These are phyloP conservation scores for Caloboletus inedulis DNA, from an alignment of 1,284 basidiomycete genomes.

Conservation along the genomic window DNA sequence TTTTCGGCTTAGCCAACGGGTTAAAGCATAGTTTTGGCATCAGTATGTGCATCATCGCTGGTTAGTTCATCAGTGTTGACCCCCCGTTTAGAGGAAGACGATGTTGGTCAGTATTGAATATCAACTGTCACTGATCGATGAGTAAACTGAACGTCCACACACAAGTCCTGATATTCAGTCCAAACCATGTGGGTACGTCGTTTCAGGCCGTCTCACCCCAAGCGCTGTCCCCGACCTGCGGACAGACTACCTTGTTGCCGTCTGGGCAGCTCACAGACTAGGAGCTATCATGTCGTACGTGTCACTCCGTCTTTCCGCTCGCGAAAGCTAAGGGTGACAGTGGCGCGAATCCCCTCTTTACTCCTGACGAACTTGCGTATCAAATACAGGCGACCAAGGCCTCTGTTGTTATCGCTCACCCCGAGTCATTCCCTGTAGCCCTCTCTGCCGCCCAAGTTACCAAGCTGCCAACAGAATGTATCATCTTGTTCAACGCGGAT, in stretches of 20 bases:
- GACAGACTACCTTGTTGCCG: constrained; percentile 64
- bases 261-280: constrained; percentile 75
- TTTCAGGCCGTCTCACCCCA: not conserved
- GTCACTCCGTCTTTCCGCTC: not conserved
- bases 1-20: constrained; percentile 55
- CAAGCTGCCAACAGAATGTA: constrained; percentile 50
- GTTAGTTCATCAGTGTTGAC: not conserved
- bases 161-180: constrained; percentile 67
- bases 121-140: not conserved
- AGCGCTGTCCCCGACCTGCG: constrained; percentile 1
- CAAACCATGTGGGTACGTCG: constrained; percentile 59
- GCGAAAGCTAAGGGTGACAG: constrained; percentile 27
- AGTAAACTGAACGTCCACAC: constrained; percentile 7
- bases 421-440: constrained; percentile 42
- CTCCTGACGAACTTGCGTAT: constrained; percentile 50
- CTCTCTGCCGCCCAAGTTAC: constrained; percentile 46
- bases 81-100: constrained; percentile 39
- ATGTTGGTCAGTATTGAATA: constrained; percentile 33
- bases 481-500: constrained; percentile 51
- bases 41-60: constrained; percentile 29
- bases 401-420: constrained; percentile 46
- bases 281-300: constrained; percentile 68
- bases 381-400: constrained; percentile 46
- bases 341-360: constrained; percentile 58
- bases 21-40: constrained; percentile 46